phyloP scores from a whole-genome alignment of 129 eudicot species.

The Ambrosia trifida region DNA sequence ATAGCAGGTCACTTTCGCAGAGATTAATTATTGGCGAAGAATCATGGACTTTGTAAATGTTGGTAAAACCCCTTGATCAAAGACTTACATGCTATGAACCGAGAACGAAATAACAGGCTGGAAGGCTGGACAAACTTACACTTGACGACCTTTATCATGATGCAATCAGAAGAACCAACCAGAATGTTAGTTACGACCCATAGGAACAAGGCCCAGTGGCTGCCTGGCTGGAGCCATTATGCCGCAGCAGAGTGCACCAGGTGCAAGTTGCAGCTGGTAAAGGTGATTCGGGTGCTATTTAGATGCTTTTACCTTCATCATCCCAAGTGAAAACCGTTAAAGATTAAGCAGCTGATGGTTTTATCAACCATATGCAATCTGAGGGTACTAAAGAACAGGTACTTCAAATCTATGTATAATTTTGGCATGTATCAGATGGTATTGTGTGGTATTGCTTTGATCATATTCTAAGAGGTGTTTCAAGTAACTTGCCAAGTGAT shows the following conservation, averaged over 20 bases:
- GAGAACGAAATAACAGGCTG: slow-evolving; percentile 35
- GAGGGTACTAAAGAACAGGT: slow-evolving; percentile 56
- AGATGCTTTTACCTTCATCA: slow-evolving; percentile 59
- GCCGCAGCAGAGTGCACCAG: slow-evolving; percentile 58
- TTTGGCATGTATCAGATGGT: neutral
- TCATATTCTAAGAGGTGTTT: slow-evolving; percentile 20
- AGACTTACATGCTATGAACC: too few species aligned
- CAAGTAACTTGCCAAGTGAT: slow-evolving; percentile 35
- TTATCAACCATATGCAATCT: slow-evolving; percentile 65
- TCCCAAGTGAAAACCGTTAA: slow-evolving; percentile 44
- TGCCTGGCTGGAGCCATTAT: slow-evolving; percentile 39
- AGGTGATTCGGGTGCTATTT: slow-evolving; percentile 60
- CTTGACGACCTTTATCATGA: slow-evolving; percentile 54
- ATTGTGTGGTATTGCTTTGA: slow-evolving; percentile 6
- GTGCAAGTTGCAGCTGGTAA: slow-evolving; percentile 84
- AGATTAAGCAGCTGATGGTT: slow-evolving; percentile 76
- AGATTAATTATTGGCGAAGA: too few species aligned
- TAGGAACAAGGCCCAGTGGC: slow-evolving; percentile 56
- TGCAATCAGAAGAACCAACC: slow-evolving; percentile 46
- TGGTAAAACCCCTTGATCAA: too few species aligned
- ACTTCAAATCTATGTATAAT: slow-evolving; percentile 2
- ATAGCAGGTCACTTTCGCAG: too few species aligned
- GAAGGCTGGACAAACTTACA: slow-evolving; percentile 50
- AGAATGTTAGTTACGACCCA: slow-evolving; percentile 46
- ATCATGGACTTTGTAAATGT: too few species aligned